A percentile compares a stretch with the other conserved stretches of the same genome.
These are phyloP conservation scores for Massarina eburnea DNA, from an alignment of 2,329 filamentous ascomycete species.

Conservation along the genomic window DNA sequence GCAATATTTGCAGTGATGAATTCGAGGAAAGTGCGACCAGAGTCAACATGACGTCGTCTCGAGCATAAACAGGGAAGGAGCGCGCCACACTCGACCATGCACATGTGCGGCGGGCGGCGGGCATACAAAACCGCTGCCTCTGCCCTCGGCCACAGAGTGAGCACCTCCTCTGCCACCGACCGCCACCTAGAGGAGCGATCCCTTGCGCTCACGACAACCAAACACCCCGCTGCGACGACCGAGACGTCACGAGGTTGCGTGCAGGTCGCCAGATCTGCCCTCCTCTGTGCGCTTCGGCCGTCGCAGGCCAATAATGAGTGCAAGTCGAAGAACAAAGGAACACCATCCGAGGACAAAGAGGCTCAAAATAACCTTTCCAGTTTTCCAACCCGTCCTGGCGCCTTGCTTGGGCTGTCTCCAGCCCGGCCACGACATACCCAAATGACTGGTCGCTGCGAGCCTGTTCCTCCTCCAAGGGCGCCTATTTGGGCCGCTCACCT, in stretches of 20 bases:
- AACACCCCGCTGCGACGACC: slow-evolving; percentile 21
- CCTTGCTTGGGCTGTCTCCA: slow-evolving; percentile 40
- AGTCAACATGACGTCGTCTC: slow-evolving; percentile 5
- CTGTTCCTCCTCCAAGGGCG: slow-evolving; percentile 39
- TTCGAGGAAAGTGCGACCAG: not conserved
- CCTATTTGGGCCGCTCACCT: slow-evolving; percentile 40
- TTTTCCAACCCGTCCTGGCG: slow-evolving; percentile 27
- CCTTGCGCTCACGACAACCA: slow-evolving; percentile 40
- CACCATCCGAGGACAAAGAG: slow-evolving; percentile 32
- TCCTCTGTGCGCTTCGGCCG: slow-evolving; percentile 23
- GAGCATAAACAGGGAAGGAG: slow-evolving; percentile 36
- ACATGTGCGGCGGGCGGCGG: slow-evolving; percentile 18
- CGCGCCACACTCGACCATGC: slow-evolving; percentile 23
- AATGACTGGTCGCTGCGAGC: slow-evolving; percentile 43
- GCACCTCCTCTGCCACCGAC: slow-evolving; percentile 37
- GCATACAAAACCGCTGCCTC: slow-evolving; percentile 35
- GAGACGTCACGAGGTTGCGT: slow-evolving; percentile 26
- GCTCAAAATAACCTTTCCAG: slow-evolving; percentile 33
- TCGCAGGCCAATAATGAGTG: slow-evolving; percentile 35
- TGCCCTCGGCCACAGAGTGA: slow-evolving; percentile 27
- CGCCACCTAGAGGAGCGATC: slow-evolving; percentile 38
- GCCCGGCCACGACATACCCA: slow-evolving; percentile 35
- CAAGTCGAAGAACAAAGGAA: slow-evolving; percentile 42
- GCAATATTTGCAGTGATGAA: not conserved
- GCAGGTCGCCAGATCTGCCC: slow-evolving; percentile 20